Conservation (phyloP, 352 stramenopile genomes). For the Phytophthora lateralis region DNA sequence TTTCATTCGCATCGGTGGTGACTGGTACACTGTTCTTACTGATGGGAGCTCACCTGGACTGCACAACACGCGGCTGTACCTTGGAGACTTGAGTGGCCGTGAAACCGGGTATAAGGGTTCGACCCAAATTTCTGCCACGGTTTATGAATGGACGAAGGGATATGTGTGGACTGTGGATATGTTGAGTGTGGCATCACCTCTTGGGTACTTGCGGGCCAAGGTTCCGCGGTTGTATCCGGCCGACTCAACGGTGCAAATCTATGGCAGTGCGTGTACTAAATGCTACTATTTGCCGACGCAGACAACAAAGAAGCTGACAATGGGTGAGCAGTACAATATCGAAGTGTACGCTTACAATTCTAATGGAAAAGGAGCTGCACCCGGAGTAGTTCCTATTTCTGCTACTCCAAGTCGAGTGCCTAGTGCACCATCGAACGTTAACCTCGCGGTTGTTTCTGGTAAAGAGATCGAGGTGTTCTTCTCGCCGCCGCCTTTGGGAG, state of each 20-base stretch:
- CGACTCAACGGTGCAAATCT: slow-evolving; percentile 47
- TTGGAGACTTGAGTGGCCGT: slow-evolving; percentile 64
- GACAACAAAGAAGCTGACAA: slow-evolving; percentile 52
- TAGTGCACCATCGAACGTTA: slow-evolving; percentile 87
- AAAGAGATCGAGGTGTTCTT: slow-evolving; percentile 91
- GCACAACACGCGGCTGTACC: slow-evolving; percentile 46
- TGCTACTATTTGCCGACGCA: slow-evolving; percentile 75
- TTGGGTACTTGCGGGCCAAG: slow-evolving; percentile 59
- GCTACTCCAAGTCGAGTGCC: slow-evolving; percentile 87
- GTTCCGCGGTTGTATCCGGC: slow-evolving; percentile 56
- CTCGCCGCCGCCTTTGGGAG: slow-evolving; percentile 64
- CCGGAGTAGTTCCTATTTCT: slow-evolving; percentile 30
- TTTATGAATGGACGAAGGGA: slow-evolving; percentile 78
- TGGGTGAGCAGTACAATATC: slow-evolving; percentile 80
- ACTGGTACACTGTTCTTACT: slow-evolving; percentile 75
- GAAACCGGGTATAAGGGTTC: slow-evolving; percentile 60
- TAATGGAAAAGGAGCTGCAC: slow-evolving; percentile 66
- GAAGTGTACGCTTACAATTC: slow-evolving; percentile 78
- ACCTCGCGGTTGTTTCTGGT: slow-evolving; percentile 87
- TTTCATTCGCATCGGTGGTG: slow-evolving; percentile 55
- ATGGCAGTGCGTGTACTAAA: slow-evolving; percentile 52
- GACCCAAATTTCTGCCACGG: slow-evolving; percentile 42
- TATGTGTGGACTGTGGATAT: slow-evolving; percentile 70
- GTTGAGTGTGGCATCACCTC: slow-evolving; percentile 44
- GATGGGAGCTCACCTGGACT: slow-evolving; percentile 50